Base-by-base conservation (phyloP, 495 filamentous ascomycete species). In the Parachaetomium inaequale region DNA sequence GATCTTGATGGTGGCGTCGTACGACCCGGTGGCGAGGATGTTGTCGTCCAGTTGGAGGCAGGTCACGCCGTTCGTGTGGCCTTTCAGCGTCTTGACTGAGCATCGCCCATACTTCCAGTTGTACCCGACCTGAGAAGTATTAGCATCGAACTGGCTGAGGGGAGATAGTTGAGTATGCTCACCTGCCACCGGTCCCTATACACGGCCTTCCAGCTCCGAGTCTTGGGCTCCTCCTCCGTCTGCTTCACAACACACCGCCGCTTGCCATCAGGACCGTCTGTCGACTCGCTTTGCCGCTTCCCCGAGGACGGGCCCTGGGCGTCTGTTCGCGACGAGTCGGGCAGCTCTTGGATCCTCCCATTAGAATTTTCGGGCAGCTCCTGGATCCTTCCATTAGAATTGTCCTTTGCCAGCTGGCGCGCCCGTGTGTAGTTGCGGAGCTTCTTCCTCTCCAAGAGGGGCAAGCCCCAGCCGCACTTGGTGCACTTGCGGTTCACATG, bases 21-120 rank as follows among this genome's bases (percentile, higher is more conserved):
- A 98, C 3, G 94, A 98, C 5, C 94, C 94, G 14, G 93, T 95
- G 15, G 89, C 93, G 23, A 98, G 81, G 57, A 96, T 91, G 57
- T 90, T 88, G 66, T 96, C 92, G 63, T 96, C 91, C 65, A 99
- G 95, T 72, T 99, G 94, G 23, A 99, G 78, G 70, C 92, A 96
- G 78, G 95, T 98, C 25, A 99, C 88, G 17, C 94, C 95, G 68
- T 99, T 96, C 15, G 85, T 87, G 70, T 99, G 94, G 0, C 94
- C 95, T 59, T 85, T 85, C 71, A 99, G 91, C 17, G 87, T 80
- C 67, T 86, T 89, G 62, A 87, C 87, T 0, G 87, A 86, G 77
- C 87, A 98, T 28, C 93, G 85, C 12, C 95, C 92, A 66, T 96
- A 89, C 63, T 96, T 94, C 94, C 94, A 98, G 65, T 97, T 97